phyloP scores from a whole-genome alignment of 495 filamentous ascomycete genomes.

The Glonium stellatum region DNA sequence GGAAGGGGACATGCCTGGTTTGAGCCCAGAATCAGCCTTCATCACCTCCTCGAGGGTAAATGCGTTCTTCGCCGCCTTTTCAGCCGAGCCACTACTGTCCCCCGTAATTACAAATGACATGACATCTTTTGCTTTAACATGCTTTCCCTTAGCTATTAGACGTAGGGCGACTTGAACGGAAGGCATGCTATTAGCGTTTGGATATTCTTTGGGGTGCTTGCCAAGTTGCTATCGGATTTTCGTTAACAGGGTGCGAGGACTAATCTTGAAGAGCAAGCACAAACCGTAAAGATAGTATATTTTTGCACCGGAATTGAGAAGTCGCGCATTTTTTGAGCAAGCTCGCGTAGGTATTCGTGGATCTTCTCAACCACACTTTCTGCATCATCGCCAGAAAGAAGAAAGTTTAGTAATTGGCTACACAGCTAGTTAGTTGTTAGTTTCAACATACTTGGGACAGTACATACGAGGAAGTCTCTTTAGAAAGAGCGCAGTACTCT shows the following conservation, averaged over 20 bases:
- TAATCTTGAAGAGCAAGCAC: not conserved
- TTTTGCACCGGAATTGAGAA: conserved; percentile 65
- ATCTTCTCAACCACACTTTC: conserved; percentile 83
- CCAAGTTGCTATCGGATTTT: conserved; percentile 63
- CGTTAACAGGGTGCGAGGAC: not conserved
- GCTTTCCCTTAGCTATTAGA: conserved; percentile 80
- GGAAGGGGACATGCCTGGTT: conserved; percentile 36
- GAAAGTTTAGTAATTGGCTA: conserved; percentile 67
- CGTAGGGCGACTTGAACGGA: conserved; percentile 91
- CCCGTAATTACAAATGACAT: conserved; percentile 91
- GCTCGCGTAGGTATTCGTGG: conserved; percentile 82
- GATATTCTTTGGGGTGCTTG: conserved; percentile 87
- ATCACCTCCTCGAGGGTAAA: conserved; percentile 79
- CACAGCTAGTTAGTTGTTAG: conserved; percentile 1
- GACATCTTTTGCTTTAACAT: conserved; percentile 84
- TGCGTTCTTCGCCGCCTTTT: conserved; percentile 76
- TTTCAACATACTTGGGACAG: not conserved
- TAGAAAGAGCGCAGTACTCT: conserved; percentile 90
- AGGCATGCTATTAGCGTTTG: conserved; percentile 90
- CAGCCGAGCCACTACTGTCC: conserved; percentile 62
- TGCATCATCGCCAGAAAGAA: conserved; percentile 87
- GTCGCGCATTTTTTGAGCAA: conserved; percentile 75
- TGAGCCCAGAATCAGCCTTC: conserved; percentile 62
- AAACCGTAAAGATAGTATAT: conserved; percentile 83
- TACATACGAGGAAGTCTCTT: conserved; percentile 72